phyloP scores from a whole-genome alignment of 208 protist genomes.

The Tritrichomonas musculus region DNA sequence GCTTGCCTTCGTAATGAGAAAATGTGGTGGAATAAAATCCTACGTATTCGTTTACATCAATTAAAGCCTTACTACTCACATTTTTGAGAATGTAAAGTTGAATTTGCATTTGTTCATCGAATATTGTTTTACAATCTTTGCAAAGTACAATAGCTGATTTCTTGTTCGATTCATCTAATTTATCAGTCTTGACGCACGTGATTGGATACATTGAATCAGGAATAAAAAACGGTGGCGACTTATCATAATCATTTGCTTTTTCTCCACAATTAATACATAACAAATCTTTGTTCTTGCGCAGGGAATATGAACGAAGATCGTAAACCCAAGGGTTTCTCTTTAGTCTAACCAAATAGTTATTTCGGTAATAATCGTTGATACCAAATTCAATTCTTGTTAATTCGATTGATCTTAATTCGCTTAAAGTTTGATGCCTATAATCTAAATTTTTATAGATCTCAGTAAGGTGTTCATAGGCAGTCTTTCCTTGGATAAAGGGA shows the following conservation, averaged over 20 bases:
- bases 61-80: too few species aligned
- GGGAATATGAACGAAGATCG: neutral
- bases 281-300: neutral
- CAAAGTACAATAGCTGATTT: too few species aligned
- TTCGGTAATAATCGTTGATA: neutral
- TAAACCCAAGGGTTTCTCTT: neutral
- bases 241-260: neutral
- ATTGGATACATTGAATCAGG: too few species aligned
- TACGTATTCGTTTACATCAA: too few species aligned
- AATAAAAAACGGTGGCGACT: neutral
- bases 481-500: neutral
- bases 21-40: too few species aligned
- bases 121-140: too few species aligned
- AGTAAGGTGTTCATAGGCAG: neutral
- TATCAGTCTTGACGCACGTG: too few species aligned
- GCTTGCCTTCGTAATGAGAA: too few species aligned
- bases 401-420: neutral
- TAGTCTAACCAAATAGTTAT: neutral
- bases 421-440: neutral
- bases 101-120: too few species aligned
- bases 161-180: too few species aligned
- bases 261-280: neutral
- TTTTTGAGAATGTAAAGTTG: too few species aligned
- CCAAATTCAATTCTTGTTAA: neutral
- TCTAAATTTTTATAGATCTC: too few species aligned